Percentiles rank a stretch among this genome's conserved stretches.
Conservation (phyloP, 2,329 filamentous ascomycete species). For the Tolypocladium tropicale region DNA sequence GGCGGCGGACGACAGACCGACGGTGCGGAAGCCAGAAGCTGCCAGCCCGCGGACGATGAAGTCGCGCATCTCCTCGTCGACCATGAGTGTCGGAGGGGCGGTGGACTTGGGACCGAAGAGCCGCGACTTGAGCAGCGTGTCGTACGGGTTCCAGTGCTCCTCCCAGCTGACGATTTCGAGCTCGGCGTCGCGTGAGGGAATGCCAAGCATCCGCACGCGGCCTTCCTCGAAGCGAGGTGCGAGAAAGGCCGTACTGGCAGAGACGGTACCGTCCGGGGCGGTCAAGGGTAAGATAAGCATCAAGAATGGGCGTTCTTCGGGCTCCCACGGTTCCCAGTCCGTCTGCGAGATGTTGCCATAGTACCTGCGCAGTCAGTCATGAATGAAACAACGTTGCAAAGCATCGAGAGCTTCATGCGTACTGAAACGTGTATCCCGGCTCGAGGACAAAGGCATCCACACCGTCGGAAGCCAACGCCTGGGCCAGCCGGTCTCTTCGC, state of each 20-base stretch:
- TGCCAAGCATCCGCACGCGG: background rate
- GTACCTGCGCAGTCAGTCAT: background rate
- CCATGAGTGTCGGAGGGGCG: background rate
- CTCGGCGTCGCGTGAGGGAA: background rate
- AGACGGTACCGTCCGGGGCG: background rate
- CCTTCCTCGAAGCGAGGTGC: background rate
- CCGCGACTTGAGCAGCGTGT: background rate
- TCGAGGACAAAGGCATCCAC: constrained; percentile 37
- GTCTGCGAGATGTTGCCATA: background rate
- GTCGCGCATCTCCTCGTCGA: background rate
- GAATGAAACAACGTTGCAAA: background rate
- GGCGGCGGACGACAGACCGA: background rate
- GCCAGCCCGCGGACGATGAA: background rate
- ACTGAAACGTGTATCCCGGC: constrained; percentile 25
- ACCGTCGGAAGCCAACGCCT: constrained; percentile 36
- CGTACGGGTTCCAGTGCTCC: background rate
- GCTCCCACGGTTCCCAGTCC: background rate
- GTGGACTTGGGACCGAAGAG: background rate
- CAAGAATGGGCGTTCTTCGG: background rate
- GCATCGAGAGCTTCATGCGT: background rate
- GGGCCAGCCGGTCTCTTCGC: constrained; percentile 45
- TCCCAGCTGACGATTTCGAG: background rate
- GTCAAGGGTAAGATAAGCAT: background rate
- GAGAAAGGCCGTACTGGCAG: background rate
- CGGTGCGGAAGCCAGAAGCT: background rate